Evolutionary conservation across 1,139 yeast genomes (phyloP).

Genomic region (Sugiyamaella novakii): DNA sequence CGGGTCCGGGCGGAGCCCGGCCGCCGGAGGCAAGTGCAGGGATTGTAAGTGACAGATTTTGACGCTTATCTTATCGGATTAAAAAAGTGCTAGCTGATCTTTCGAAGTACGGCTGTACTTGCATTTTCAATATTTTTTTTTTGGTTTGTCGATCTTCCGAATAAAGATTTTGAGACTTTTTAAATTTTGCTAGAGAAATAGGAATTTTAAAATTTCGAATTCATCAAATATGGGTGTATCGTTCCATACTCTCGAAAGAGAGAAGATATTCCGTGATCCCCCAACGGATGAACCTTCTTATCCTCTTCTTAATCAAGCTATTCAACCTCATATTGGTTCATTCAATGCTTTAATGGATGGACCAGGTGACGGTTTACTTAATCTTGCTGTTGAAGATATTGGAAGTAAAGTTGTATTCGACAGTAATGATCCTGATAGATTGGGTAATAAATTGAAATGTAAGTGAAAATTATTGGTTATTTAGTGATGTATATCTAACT

Average conservation of each 20-base stretch:
- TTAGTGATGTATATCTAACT: conserved; percentile 1
- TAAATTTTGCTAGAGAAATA: no score
- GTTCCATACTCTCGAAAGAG: conserved; percentile 88
- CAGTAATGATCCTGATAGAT: conserved; percentile 62
- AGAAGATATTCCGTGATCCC: conserved; percentile 80
- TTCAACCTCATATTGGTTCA: conserved; percentile 92
- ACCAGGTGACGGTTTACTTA: conserved; percentile 75
- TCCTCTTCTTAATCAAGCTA: conserved; percentile 84
- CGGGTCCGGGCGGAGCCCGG: no score
- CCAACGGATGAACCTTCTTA: conserved; percentile 82
- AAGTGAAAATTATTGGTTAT: conserved; percentile 23
- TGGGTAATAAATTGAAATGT: conserved; percentile 75
- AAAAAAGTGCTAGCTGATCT: no score
- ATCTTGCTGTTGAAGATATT: conserved; percentile 83
- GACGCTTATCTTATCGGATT: conserved; percentile 10
- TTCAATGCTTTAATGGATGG: conserved; percentile 94
- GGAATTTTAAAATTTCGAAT: no score
- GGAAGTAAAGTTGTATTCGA: conserved; percentile 86
- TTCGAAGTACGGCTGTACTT: conserved; percentile 10
- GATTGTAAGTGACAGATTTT: conserved; percentile 3
- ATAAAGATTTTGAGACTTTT: conserved; percentile 4
- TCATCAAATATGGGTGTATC: conserved; percentile 43
- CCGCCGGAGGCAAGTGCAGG: no score
- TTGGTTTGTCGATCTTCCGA: conserved; percentile 5
- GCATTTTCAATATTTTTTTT: conserved; percentile 7